Conservation (phyloP, 108 stramenopile genomes). For the Parietichytrium sp. region DNA sequence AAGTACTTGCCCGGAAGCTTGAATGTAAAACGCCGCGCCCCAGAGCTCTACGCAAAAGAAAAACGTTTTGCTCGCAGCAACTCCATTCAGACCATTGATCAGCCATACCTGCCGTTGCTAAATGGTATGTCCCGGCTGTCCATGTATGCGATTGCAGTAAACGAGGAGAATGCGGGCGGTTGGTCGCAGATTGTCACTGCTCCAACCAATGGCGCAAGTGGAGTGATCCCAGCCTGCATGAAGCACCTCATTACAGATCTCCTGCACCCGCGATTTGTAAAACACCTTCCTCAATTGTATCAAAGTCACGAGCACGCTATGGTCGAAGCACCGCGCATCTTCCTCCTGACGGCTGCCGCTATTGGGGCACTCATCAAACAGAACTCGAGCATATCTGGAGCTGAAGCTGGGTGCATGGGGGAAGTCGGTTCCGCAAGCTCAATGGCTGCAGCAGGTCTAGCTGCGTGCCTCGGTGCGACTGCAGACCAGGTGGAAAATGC, state of each 20-base stretch:
- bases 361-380: conserved; percentile 30
- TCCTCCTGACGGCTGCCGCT: conserved; percentile 29
- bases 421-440: conserved; percentile 26
- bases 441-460: conserved; percentile 30
- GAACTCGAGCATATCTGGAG: conserved; percentile 5
- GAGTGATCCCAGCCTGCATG: conserved; percentile 24
- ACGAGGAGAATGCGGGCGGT: conserved; percentile 33
- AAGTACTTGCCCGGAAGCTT: background rate
- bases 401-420: conserved; percentile 32
- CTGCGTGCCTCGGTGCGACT: conserved; percentile 17
- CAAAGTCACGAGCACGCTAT: conserved; percentile 18
- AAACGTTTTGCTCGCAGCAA: conserved; percentile 38
- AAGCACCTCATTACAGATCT: conserved; percentile 23
- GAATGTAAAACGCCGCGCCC: conserved; percentile 31
- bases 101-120: conserved; percentile 7
- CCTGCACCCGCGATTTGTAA: conserved; percentile 6
- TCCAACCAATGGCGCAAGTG: conserved; percentile 30
- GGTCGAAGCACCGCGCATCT: conserved; percentile 10
- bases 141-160: conserved; percentile 36
- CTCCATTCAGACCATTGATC: background rate
- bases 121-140: conserved; percentile 33
- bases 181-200: conserved; percentile 33
- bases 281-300: background rate
- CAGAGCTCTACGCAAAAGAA: conserved; percentile 13
- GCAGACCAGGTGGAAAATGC: conserved; percentile 30